Evolutionary conservation across 176 grass and related monocot species (phyloP), one percentile per base, ranked within the genome.

Genomic region (Bolboschoenus planiculmis): DNA sequence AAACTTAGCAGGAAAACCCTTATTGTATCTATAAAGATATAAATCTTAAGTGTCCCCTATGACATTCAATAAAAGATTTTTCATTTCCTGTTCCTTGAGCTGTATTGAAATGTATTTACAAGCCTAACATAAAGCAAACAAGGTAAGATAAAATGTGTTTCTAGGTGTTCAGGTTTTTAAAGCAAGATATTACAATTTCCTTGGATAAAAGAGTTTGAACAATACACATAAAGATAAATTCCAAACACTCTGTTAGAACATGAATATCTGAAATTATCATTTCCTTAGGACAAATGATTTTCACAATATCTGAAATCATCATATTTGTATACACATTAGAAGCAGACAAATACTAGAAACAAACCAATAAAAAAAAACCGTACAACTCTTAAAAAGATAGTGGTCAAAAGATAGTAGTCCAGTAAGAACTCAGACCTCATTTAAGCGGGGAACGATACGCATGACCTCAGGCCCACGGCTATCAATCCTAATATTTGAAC

Each of bases 391-490:
- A 76, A 18, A n/a, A 48, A 74, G 42, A 30, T 46, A 76, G 71
- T 5, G 78, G 9, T 65, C 67, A n/a, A 66, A 48, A 74, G 42
- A 30, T 46, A 76, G 71, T 5, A 81, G 9, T 65, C 67, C 24
- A 7, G 51, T 50, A 15, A 87, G 78, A 46, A 57, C 15, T 40
- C 61, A 8, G 75, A 99, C 97, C 97, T 99, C 97, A 92, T 96
- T 99, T 66, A 99, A 47, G 48, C 97, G 92, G 35, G 97, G 97
- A 87, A 95, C 0, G 39, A 99, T 96, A 5, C 97, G 90, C 93
- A 99, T 93, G 56, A 99, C 97, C 91, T 99, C 97, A 83, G 97
- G 97, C 59, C 97, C 97, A 74, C 93, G 89, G 80, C 97, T 99
- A 77, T 99, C 97, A 90, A 99, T 92, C 76, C 89, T 85, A 62